Evolutionary conservation across 306 rosid species (phyloP), one percentile per base, ranked within the genome.

Genomic region (Potentilla sterilis): DNA sequence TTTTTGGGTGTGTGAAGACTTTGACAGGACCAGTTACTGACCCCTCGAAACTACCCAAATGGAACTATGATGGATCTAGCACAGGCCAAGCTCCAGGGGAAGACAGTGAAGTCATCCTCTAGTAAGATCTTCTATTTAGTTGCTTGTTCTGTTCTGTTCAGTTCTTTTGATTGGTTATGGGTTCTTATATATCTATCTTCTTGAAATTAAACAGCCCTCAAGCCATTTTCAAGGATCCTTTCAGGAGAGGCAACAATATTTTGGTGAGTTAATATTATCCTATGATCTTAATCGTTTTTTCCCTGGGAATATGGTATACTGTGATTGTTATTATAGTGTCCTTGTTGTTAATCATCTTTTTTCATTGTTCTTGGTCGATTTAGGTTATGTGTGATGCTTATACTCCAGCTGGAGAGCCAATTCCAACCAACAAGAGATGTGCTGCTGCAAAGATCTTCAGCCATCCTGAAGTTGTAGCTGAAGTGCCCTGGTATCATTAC

Each of bases 1-100:
- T 69, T 70, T 82, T 73, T 69, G 70, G 38, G 77, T 41, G 24
- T 74, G 58, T 77, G 86, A 41, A 89, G 98, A 91, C 98, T 40
- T 88, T 94, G 61, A 13, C 96, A 4, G 91, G 91, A 66, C 90
- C 91, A 0, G 96, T 94, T 65, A 72, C 59, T 5, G 90, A 88
- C 74, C 96, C 98, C 62, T 86, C 96, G 4, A 77, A 88, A 83
- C 93, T 94, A 14, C 97, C 98, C 13, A 89, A 87, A 73, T 94
- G 98, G 98, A 94, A 86, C 61, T 94, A 87, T 54, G 98, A 94
- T 82, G 98, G 98, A 40, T 94, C 98, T 19, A 91, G 97, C 83
- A 91, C 97, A 9, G 90, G 92, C 41, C 98, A 94, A 91, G 98
- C 98, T 52, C 87, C 94, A 72, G 98, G 98, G 64, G 14, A 79